Evolutionary conservation across 495 filamentous ascomycete species (phyloP), one percentile per base, ranked within the genome.

Genomic region (Durotheca rogersii): DNA sequence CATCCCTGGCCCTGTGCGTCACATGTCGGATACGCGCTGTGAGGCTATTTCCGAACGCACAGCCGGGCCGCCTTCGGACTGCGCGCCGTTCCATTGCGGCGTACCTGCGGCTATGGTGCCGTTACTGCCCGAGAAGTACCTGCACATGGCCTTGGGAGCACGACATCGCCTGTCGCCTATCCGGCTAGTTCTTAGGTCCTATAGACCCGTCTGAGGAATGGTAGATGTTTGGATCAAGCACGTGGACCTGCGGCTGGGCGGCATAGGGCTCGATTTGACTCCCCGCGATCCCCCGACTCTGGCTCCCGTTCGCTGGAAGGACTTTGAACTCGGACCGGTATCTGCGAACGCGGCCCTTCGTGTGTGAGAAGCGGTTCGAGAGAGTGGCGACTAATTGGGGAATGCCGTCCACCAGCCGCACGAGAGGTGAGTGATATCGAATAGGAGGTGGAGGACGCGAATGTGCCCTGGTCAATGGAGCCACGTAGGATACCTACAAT

Each of bases 201-300:
- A 4, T 27, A n/a, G n/a, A n/a, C n/a, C n/a, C n/a, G 37, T 20
- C 34, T 23, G 23, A 27, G 23, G 23, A 4, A n/a, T 27, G 18
- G 35, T 20, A 33, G 14, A 52, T 39, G 49, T 27, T 19, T 33
- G 29, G 36, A 15, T 41, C 19, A 14, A 36, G 50, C 56, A 59
- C 56, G 49, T 59, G 56, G 55, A 53, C 15, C 17, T 45, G 44
- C 44, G 40, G 44, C 45, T 50, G 42, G 35, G 50, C 31, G 36
- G 50, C 31, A 32, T 53, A 53, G 25, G 39, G 41, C 50, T 59
- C 44, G 40, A 45, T 42, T 46, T 20, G 19, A 47, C 48, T 34
- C 45, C 55, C 50, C 44, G 49, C 55, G 53, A 18, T 7, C 36
- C 41, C 41, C 45, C 25, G 36, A 32, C 35, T 35, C 20, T 38